phyloP scores from a whole-genome alignment of 2,329 filamentous ascomycete genomes.

The Xylariales sp. region DNA sequence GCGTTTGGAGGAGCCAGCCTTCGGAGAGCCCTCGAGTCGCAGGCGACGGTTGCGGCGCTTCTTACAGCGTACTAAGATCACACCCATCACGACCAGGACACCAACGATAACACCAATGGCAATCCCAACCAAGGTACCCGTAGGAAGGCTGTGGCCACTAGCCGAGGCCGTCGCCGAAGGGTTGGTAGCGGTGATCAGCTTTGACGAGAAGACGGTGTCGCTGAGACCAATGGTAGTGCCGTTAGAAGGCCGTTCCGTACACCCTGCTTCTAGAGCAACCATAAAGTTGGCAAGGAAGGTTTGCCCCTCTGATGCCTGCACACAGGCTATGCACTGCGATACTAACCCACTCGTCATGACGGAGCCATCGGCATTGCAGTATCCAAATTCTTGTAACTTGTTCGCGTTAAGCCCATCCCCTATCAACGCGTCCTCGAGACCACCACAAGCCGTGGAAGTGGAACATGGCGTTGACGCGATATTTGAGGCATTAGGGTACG shows the following conservation, averaged over 20 bases:
- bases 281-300: slow-evolving; percentile 47
- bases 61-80: slow-evolving; percentile 40
- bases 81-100: slow-evolving; percentile 31
- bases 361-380: slow-evolving; percentile 38
- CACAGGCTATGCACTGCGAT: slow-evolving; percentile 40
- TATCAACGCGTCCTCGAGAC: slow-evolving; percentile 34
- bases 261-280: slow-evolving; percentile 47
- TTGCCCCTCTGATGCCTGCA: slow-evolving; percentile 35
- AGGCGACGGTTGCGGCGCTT: slow-evolving; percentile 35
- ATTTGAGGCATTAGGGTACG: slow-evolving; percentile 42
- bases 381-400: slow-evolving; percentile 35
- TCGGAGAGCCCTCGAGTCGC: slow-evolving; percentile 18
- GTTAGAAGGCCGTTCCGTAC: slow-evolving; percentile 38
- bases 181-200: slow-evolving; percentile 28
- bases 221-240: slow-evolving; percentile 34
- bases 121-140: slow-evolving; percentile 39
- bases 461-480: slow-evolving; percentile 44
- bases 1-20: slow-evolving; percentile 16
- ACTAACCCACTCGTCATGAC: slow-evolving; percentile 28
- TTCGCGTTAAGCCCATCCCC: slow-evolving; percentile 30
- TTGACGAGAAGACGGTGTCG: slow-evolving; percentile 38
- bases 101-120: slow-evolving; percentile 32
- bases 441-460: slow-evolving; percentile 46
- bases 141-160: slow-evolving; percentile 22
- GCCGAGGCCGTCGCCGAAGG: slow-evolving; percentile 16